Percentiles rank a stretch among this genome's conserved stretches.
These are phyloP conservation scores for Dalbergia cochinchinensis DNA, from an alignment of 306 rosid species.

Conservation along the genomic window DNA sequence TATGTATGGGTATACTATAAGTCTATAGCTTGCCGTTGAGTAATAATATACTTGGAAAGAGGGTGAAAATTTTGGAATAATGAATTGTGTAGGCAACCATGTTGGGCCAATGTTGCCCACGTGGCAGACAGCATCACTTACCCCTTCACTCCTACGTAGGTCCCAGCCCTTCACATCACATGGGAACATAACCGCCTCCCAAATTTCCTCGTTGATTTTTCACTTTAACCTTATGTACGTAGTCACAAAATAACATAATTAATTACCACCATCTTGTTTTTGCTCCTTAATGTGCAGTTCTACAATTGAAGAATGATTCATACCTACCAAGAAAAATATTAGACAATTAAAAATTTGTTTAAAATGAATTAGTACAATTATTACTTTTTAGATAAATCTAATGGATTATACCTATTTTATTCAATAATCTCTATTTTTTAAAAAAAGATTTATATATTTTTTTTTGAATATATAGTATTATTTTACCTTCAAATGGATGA, in stretches of 20 bases:
- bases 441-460: too few species aligned
- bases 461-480: too few species aligned
- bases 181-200: slow-evolving; percentile 56
- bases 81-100: slow-evolving; percentile 64
- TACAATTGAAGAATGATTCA: not conserved
- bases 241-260: not conserved
- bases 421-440: too few species aligned
- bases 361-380: too few species aligned
- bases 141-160: slow-evolving; percentile 58
- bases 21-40: not conserved
- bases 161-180: slow-evolving; percentile 66
- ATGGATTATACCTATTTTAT: too few species aligned
- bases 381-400: too few species aligned
- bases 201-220: slow-evolving; percentile 38
- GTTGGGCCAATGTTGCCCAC: slow-evolving; percentile 88
- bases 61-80: slow-evolving; percentile 12
- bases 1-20: slow-evolving; percentile 5
- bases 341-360: too few species aligned
- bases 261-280: not conserved
- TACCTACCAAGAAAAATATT: not conserved
- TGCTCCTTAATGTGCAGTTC: not conserved
- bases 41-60: slow-evolving; percentile 8
- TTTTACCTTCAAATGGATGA: too few species aligned
- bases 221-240: not conserved
- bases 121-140: slow-evolving; percentile 84